Evolutionary conservation across 2,329 filamentous ascomycete species (phyloP).

Genomic region (Thermothelomyces thermophilus): DNA sequence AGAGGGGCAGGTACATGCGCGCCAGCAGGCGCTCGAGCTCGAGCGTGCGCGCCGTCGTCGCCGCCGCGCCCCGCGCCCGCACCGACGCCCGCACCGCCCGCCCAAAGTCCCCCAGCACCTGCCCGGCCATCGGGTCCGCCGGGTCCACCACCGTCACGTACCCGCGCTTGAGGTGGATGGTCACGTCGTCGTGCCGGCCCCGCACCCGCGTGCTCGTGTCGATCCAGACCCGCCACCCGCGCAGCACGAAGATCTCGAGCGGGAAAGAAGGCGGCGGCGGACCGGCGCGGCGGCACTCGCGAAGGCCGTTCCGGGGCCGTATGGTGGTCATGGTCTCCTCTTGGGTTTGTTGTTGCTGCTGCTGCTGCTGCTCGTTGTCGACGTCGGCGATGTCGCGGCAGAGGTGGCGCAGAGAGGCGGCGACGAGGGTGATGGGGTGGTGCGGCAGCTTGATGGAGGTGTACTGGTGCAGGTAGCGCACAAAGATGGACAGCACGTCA

Average conservation of each 20-base stretch:
- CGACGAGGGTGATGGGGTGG: conserved; percentile 17
- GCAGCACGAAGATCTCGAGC: conserved; percentile 11
- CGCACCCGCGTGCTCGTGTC: conserved; percentile 9
- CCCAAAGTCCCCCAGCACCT: conserved; percentile 13
- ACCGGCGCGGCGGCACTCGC: too few species aligned
- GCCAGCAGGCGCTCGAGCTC: conserved; percentile 22
- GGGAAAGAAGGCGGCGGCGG: neutral
- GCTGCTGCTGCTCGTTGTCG: neutral
- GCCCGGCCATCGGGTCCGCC: conserved; percentile 6
- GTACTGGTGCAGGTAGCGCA: conserved; percentile 18
- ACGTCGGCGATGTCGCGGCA: neutral
- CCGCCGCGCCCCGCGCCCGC: conserved; percentile 2
- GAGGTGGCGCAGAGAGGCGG: conserved; percentile 9
- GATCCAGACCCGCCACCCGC: conserved; percentile 23
- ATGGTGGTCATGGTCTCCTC: neutral
- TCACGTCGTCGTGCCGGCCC: conserved; percentile 19
- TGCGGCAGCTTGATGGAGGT: conserved; percentile 15
- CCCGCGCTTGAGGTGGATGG: conserved; percentile 24
- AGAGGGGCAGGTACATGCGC: conserved; percentile 24
- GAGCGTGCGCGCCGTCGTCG: conserved; percentile 18
- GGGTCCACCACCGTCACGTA: conserved; percentile 23
- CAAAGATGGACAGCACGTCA: conserved; percentile 22
- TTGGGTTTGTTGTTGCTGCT: neutral
- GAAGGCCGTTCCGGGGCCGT: neutral
- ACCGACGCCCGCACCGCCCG: conserved; percentile 3